phyloP scores from a whole-genome alignment of 1,284 basidiomycete species.

The Neolentinus lepideus region DNA sequence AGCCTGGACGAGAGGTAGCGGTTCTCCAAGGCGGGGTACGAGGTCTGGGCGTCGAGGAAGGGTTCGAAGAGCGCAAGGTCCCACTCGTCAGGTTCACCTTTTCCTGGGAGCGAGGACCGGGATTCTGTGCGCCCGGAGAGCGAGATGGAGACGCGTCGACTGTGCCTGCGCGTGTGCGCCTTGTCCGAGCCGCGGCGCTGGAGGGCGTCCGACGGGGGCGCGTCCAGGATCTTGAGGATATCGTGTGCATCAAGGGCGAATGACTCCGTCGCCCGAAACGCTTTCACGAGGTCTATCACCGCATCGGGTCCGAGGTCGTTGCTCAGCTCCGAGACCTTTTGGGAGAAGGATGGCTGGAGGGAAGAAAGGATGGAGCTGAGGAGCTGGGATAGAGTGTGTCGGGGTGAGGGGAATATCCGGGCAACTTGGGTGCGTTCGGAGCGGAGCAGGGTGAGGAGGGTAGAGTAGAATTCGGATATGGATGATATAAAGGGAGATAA shows the following conservation, averaged over 20 bases:
- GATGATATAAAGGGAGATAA: conserved; percentile 52
- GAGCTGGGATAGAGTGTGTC: conserved; percentile 50
- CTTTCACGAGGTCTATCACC: conserved; percentile 63
- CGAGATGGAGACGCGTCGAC: conserved; percentile 49
- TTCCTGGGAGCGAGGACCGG: too few relatives aligned
- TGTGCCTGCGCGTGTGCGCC: conserved; percentile 19
- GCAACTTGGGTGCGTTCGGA: conserved; percentile 71
- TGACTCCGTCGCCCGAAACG: conserved; percentile 72
- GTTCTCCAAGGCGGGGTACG: conserved; percentile 74
- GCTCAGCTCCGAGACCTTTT: conserved; percentile 64
- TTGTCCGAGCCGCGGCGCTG: neutral
- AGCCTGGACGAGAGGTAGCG: conserved; percentile 41
- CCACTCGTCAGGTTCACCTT: conserved; percentile 52
- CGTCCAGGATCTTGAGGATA: conserved; percentile 62
- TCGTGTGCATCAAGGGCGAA: conserved; percentile 69
- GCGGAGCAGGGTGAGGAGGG: conserved; percentile 60
- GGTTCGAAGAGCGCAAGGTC: conserved; percentile 88
- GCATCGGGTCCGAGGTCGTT: conserved; percentile 56
- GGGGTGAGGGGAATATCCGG: conserved; percentile 77
- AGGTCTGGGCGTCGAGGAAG: conserved; percentile 82
- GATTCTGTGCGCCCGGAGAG: too few relatives aligned
- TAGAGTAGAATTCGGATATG: conserved; percentile 65
- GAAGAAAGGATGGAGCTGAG: conserved; percentile 38
- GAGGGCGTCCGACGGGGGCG: conserved; percentile 26
- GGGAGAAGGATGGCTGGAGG: conserved; percentile 74